Evolutionary conservation across 78 protist genomes (phyloP), one percentile per base, ranked within the genome.

Genomic region (Chrysochromulina parva): DNA sequence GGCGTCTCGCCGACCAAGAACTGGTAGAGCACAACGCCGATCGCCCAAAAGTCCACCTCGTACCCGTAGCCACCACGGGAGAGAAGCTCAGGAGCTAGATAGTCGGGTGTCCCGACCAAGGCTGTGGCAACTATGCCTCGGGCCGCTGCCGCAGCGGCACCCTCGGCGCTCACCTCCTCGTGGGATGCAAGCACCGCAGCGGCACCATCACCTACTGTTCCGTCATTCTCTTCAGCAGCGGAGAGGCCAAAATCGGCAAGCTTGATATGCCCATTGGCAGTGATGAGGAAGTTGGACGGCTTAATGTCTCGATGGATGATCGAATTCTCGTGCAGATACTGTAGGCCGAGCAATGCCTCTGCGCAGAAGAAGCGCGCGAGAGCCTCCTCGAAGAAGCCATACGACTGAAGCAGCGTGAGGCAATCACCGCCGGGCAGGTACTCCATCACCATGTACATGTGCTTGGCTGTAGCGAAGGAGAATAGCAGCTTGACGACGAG

Each of bases 1-100:
- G 99, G 99, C 28, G 99, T 98, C 4, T 71, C 53, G 0, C 99
- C 99, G 16, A 89, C 78, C 4, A 98, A 88, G 54, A 97, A 94
- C 65, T 96, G 97, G 73, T 90, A 96, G 50, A 93, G 24, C 16
- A 96, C 92, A 54, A 97, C 92, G 10, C 99, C 99, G 13, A 97
- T 90, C 10, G 99, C 97, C 99, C 99, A 98, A 95, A 95, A 96
- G 94, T 98, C 99, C 5, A 97, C 99, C 4, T 92, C 94, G 4
- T 88, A 80, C 53, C 87, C 85, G 92, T 97, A 94, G 0, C 95
- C 95, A 9, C 38, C 54, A 3, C 97, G 97, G 48, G 67, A n/a
- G 4, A 98, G 65, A 26, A 98, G 92, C 95, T 98, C 99, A 0
- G 99, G 99, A 2, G 98, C 96, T 22, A 98, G 91, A 88, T 98